Evolutionary conservation across 306 rosid species (phyloP), one percentile per base, ranked within the genome.

Genomic region (Alnus rubra): DNA sequence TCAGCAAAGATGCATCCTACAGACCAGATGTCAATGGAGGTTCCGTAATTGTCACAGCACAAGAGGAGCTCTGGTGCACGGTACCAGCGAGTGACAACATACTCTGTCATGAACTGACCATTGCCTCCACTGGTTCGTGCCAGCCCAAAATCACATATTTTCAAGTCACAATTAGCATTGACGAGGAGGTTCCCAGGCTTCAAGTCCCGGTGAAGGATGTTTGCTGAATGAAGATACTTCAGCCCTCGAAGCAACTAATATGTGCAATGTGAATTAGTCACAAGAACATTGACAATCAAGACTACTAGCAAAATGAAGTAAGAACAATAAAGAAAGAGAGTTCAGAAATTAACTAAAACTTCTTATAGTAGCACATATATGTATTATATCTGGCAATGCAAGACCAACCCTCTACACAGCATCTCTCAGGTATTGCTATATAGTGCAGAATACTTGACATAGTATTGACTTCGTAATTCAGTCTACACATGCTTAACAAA

Each of bases 1-100:
- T 94, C 97, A 73, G 97, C 97, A 75, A 94, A 94, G 81, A 94
- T 91, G 82, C 98, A 94, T 79, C 98, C 97, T 10, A 91, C 95
- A 31, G 97, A 92, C 98, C 98, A 94, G 12, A 92, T 87, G n/a
- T 92, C 97, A 16, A 94, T 92, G 58, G 97, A 92, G 55, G 94
- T 86, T 78, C 98, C 98, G 33, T 94, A 94, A 82, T 84, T 89
- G 85, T 90, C 92, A 77, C 94, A 90, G 75, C 91, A 73, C 54
- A 94, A 72, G 9, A 94, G 90, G 63, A 94, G 91, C 88, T 94
- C 98, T 0, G 97, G 98, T 8, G 98, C 97, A 7, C 98, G 97
- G 62, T 94, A 91, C 97, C 97, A 92, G 33, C 97, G 94, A 35
- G 98, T 89, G 79, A 92, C 97, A 65, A 94, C 97, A 82, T 94